Evolutionary conservation across 495 filamentous ascomycete genomes (phyloP), one percentile per base, ranked within the genome.

Genomic region (Annulohypoxylon moriforme): DNA sequence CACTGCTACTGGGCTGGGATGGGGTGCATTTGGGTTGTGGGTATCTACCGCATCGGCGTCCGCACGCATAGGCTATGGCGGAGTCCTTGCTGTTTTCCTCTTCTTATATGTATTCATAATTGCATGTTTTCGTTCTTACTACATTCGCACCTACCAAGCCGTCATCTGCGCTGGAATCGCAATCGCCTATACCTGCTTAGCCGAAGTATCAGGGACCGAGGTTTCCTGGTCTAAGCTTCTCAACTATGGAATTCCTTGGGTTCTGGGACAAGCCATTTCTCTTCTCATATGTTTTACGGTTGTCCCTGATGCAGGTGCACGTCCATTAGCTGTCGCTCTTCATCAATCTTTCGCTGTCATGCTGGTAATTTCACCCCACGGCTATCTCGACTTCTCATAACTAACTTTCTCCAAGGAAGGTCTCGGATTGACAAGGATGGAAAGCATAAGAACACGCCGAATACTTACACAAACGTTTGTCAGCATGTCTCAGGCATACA

Each of bases 231-330:
- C 49, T 22, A 85, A 85, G 63, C 68, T 89, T 7, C 82, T 84
- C 63, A 76, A 81, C 56, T 89, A 87, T 75, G 87, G 81, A 1
- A 77, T 88, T 40, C 87, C 87, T n/a, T 89, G 86, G 86, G 68
- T 84, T 13, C 68, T 87, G 22, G 87, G 87, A 4, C 84, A 89
- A 67, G 83, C 76, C 4, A 77, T 89, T 47, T 81, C 80, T 66
- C 73, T 88, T 18, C 47, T 83, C 16, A 73, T 88, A 36, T 83
- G 84, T 69, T 69, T 76, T 16, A 50, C 75, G 13, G 71, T 89
- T 20, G 80, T 82, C 60, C 87, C 87, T 10, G 87, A 86, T 74
- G 82, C 85, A 56, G 87, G 87, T 16, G 81, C 86, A 24, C 81
- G 85, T 53, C 76, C 81, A 49, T 67, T 89, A 25, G 84, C 85